Evolutionary conservation across 179 eudicot genomes (phyloP).

Genomic region (Patellifolia procumbens): DNA sequence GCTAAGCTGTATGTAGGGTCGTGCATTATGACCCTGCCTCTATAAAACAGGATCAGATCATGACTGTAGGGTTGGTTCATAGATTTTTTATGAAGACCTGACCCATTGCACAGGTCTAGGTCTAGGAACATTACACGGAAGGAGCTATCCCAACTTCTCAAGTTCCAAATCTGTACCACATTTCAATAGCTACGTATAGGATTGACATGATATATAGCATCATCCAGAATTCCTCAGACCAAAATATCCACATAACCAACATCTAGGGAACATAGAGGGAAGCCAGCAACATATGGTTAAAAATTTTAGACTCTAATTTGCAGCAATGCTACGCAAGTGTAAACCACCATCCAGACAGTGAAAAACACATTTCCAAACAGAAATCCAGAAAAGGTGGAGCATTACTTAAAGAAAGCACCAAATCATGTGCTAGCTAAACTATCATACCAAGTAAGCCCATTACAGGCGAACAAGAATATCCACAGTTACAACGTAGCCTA

Average conservation of each 20-base stretch:
- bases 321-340: not conserved
- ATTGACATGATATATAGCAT: not conserved
- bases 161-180: not conserved
- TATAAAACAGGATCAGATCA: too few relatives aligned
- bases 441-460: not conserved
- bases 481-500: not conserved
- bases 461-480: not conserved
- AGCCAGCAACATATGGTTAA: not conserved
- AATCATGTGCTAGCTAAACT: not conserved
- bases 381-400: not conserved
- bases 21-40: too few relatives aligned
- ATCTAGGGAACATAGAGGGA: not conserved
- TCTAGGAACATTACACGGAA: constrained; percentile 10
- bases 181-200: not conserved
- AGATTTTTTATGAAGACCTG: too few relatives aligned
- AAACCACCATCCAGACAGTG: not conserved
- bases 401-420: constrained; percentile 4
- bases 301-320: not conserved
- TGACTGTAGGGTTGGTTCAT: too few relatives aligned
- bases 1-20: too few relatives aligned
- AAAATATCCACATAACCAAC: not conserved
- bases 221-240: not conserved
- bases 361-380: not conserved
- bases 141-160: not conserved
- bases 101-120: too few relatives aligned